phyloP scores from a whole-genome alignment of 441 rosid species.

The Euphorbia schlechtendalii region DNA sequence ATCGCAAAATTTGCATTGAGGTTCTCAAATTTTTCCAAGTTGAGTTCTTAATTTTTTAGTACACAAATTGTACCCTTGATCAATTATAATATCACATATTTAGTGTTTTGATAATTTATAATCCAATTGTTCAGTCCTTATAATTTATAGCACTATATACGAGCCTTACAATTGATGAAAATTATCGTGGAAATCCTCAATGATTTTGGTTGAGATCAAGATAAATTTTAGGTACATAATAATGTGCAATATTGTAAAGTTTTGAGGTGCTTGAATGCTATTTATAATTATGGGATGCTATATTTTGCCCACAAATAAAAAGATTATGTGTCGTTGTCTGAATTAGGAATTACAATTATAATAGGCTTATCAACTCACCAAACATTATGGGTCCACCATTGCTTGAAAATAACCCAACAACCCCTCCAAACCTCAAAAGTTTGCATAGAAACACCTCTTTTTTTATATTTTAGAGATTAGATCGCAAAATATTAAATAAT shows the following conservation, averaged over 20 bases:
- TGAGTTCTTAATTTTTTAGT: background rate
- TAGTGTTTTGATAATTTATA: too few species aligned
- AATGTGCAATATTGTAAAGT: background rate
- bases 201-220: too few species aligned
- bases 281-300: too few species aligned
- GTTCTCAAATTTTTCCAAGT: background rate
- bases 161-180: too few species aligned
- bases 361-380: constrained; percentile 3
- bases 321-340: background rate
- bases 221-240: too few species aligned
- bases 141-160: too few species aligned
- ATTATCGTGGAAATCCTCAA: too few species aligned
- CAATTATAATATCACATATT: too few species aligned
- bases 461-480: background rate
- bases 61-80: too few species aligned
- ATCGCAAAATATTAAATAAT: background rate
- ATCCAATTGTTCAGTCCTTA: too few species aligned
- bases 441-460: background rate
- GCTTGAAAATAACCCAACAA: background rate
- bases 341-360: background rate
- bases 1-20: background rate
- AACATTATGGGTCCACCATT: constrained; percentile 10
- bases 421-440: background rate
- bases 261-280: background rate
- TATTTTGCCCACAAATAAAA: too few species aligned